These are phyloP conservation scores for Arthroderma sp. DNA, from an alignment of 2,329 filamentous ascomycete genomes.

Conservation along the genomic window DNA sequence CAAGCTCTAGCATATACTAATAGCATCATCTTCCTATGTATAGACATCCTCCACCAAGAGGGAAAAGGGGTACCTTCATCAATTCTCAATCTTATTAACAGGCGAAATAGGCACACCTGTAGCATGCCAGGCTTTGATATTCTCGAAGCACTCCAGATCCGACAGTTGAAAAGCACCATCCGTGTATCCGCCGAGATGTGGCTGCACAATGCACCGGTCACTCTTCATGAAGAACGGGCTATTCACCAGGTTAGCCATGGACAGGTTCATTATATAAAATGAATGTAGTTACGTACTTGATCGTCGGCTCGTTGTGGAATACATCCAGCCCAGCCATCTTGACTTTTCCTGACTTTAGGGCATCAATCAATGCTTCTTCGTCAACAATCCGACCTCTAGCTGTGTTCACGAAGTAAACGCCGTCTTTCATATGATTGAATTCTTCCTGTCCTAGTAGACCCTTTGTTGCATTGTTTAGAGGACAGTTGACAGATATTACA, in stretches of 20 bases:
- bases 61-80: background rate
- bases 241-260: background rate
- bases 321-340: slow-evolving; percentile 40
- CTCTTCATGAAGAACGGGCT: slow-evolving; percentile 29
- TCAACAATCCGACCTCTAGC: slow-evolving; percentile 41
- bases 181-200: slow-evolving; percentile 37
- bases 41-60: too few relatives aligned
- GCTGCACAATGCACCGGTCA: slow-evolving; percentile 35
- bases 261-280: background rate
- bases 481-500: slow-evolving; percentile 39
- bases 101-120: slow-evolving; percentile 31
- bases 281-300: slow-evolving; percentile 17
- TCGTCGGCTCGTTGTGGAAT: slow-evolving; percentile 35
- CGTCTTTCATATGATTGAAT: slow-evolving; percentile 39
- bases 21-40: too few relatives aligned
- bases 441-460: slow-evolving; percentile 31
- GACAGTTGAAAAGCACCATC: slow-evolving; percentile 35
- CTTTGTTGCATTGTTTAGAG: slow-evolving; percentile 32
- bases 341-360: slow-evolving; percentile 38
- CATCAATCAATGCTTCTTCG: slow-evolving; percentile 37
- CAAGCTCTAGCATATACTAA: too few relatives aligned
- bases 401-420: slow-evolving; percentile 41
- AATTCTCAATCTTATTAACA: slow-evolving; percentile 19
- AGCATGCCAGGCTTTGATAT: slow-evolving; percentile 32
- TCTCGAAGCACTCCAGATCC: slow-evolving; percentile 38